A percentile compares a stretch with the other conserved stretches of the same genome.
Evolutionary conservation across 495 filamentous ascomycete species (phyloP).

Genomic region (Penicillium alfredii): DNA sequence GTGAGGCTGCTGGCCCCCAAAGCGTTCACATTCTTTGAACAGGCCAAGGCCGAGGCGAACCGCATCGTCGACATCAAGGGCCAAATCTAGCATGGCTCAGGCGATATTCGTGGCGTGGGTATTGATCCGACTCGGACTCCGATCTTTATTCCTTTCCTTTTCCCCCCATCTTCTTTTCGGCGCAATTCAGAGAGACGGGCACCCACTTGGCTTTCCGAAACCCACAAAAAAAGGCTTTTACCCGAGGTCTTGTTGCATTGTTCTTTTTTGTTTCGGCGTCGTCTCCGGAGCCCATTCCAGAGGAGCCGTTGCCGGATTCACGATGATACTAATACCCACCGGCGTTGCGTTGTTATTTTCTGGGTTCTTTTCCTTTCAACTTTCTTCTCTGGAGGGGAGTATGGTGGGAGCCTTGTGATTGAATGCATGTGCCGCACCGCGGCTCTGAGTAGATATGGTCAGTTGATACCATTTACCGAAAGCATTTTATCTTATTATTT

Average conservation of each 20-base stretch:
- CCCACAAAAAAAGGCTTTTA: not conserved
- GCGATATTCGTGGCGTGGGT: constrained; percentile 3
- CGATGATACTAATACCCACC: constrained; percentile 17
- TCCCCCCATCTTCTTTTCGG: too few relatives aligned
- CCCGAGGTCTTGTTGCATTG: constrained; percentile 3
- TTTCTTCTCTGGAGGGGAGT: not conserved
- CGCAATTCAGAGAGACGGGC: too few relatives aligned
- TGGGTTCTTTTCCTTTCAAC: not conserved
- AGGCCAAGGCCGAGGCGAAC: constrained; percentile 64
- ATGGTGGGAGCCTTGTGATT: too few relatives aligned
- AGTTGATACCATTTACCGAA: too few relatives aligned
- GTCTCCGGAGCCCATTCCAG: constrained; percentile 3
- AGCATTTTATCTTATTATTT: too few relatives aligned
- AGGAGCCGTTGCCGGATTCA: not conserved
- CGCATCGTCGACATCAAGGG: constrained; percentile 92
- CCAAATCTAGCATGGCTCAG: constrained; percentile 58
- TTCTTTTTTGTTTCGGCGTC: constrained; percentile 7
- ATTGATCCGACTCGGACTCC: constrained; percentile 3
- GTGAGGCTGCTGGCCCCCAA: constrained; percentile 71
- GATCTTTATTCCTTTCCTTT: constrained; percentile 2
- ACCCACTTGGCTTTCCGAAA: too few relatives aligned
- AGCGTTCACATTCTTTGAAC: constrained; percentile 67
- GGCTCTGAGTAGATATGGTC: too few relatives aligned
- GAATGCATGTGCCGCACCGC: too few relatives aligned
- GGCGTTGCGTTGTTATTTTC: not conserved